These are phyloP conservation scores for Yamadazyma sp. DNA, from an alignment of 805 yeast species.

Conservation along the genomic window DNA sequence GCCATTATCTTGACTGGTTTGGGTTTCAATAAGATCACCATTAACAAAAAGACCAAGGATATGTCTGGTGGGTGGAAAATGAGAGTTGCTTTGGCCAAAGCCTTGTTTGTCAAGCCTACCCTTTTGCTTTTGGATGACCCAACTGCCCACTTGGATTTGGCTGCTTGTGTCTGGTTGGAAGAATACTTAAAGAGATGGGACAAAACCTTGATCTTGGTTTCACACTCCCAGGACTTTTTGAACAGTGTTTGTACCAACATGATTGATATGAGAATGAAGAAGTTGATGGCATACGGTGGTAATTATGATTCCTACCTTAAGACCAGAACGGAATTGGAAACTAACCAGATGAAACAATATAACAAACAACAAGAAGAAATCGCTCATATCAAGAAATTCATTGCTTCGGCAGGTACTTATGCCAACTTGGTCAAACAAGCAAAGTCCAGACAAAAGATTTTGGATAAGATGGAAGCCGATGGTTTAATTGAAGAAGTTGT, in stretches of 20 bases:
- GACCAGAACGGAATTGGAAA: slow-evolving; percentile 91
- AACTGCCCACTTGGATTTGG: slow-evolving; percentile 98
- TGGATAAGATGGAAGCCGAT: slow-evolving; percentile 99
- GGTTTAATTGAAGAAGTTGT: slow-evolving; percentile 92
- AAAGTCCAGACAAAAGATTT: slow-evolving; percentile 97
- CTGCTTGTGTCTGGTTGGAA: slow-evolving; percentile 99
- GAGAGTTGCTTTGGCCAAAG: slow-evolving; percentile 99
- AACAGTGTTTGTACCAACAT: slow-evolving; percentile 98
- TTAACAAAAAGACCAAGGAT: slow-evolving; percentile 91
- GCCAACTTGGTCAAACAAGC: slow-evolving; percentile 99
- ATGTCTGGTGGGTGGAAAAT: slow-evolving; percentile 99
- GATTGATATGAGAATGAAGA: slow-evolving; percentile 93
- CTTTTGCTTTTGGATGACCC: slow-evolving; percentile 94
- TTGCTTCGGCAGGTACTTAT: slow-evolving; percentile 99
- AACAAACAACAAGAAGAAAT: slow-evolving; percentile 98
- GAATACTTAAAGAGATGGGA: slow-evolving; percentile 95
- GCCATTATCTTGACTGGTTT: slow-evolving; percentile 94
- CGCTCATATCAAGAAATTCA: slow-evolving; percentile 95
- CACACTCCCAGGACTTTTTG: slow-evolving; percentile 98
- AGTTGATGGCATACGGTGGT: slow-evolving; percentile 85
- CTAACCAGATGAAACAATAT: slow-evolving; percentile 98
- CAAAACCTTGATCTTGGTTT: slow-evolving; percentile 87
- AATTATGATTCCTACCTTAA: slow-evolving; percentile 96
- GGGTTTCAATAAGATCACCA: slow-evolving; percentile 87
- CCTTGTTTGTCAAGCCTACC: slow-evolving; percentile 96